Percentiles rank a stretch among this genome's conserved stretches.
phyloP scores from a whole-genome alignment of 805 yeast species.

The Yamadazyma kitorensis region DNA sequence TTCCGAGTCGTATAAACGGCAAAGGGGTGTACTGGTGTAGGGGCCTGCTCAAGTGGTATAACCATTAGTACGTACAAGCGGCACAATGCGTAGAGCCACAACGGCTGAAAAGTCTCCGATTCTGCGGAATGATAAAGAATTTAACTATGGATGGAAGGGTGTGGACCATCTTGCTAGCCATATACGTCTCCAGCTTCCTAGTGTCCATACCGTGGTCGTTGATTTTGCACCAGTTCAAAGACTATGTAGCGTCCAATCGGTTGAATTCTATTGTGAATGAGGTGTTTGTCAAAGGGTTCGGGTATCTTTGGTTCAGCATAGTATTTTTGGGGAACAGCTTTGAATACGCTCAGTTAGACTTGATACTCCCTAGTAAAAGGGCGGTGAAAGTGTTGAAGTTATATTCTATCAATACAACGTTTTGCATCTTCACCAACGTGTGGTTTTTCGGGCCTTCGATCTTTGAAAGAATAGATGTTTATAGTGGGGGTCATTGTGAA shows the following conservation, averaged over 20 bases:
- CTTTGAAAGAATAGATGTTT: conserved; percentile 29
- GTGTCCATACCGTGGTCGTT: conserved; percentile 22
- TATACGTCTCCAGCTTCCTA: conserved; percentile 14
- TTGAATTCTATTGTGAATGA: conserved; percentile 16
- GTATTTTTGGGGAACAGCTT: conserved; percentile 6
- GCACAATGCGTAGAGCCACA: no score
- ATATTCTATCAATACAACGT: conserved; percentile 5
- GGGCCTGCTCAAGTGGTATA: no score
- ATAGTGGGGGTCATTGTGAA: conserved; percentile 39
- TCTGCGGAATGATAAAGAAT: no score
- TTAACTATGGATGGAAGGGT: conserved; percentile 2
- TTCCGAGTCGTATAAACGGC: no score
- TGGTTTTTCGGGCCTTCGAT: conserved; percentile 38
- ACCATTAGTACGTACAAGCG: no score
- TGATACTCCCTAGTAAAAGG: neutral
- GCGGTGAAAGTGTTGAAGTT: neutral
- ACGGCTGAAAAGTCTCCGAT: no score
- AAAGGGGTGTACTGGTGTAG: no score
- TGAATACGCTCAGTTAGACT: neutral
- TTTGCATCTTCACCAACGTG: conserved; percentile 6
- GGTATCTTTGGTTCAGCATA: conserved; percentile 29
- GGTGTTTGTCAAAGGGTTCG: conserved; percentile 22
- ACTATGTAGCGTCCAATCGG: conserved; percentile 12
- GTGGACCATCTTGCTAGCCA: conserved; percentile 4
- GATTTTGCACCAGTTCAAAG: conserved; percentile 12